These are phyloP conservation scores for Suillus luteus DNA, from an alignment of 768 basidiomycete genomes.

Conservation along the genomic window DNA sequence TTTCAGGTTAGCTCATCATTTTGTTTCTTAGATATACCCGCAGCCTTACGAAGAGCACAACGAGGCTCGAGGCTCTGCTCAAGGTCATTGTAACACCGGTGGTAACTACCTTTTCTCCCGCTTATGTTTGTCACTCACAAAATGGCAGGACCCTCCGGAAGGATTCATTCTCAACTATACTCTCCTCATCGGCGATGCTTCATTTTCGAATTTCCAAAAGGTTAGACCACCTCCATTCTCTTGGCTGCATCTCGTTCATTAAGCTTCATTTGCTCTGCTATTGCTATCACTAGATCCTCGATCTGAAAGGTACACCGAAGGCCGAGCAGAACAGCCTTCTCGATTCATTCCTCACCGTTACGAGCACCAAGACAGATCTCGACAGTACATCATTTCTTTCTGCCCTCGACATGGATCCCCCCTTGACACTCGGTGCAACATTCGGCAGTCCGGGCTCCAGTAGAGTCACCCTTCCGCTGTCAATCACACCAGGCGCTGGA, in stretches of 20 bases:
- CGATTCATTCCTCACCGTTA: conserved; percentile 89
- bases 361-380: conserved; percentile 89
- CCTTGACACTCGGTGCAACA: conserved; percentile 48
- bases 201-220: conserved; percentile 99
- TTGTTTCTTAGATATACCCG: conserved; percentile 67
- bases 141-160: conserved; percentile 80
- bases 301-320: conserved; percentile 91
- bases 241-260: conserved; percentile 17
- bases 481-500: conserved; percentile 33
- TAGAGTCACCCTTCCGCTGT: conserved; percentile 54
- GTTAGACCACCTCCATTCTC: conserved; percentile 37
- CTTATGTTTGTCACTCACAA: conserved; percentile 8
- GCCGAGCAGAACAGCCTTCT: conserved; percentile 85
- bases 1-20: conserved; percentile 15
- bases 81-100: conserved; percentile 95
- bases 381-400: conserved; percentile 92
- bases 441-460: conserved; percentile 68
- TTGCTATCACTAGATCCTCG: conserved; percentile 68
- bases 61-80: conserved; percentile 84
- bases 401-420: conserved; percentile 93
- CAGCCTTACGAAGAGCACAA: conserved; percentile 77
- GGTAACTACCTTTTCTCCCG: conserved; percentile 44
- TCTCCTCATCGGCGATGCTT: conserved; percentile 89
- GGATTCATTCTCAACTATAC: conserved; percentile 97
- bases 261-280: background rate